Evolutionary conservation across 2,329 filamentous ascomycete genomes (phyloP).

Genomic region (Fusarium circinatum): DNA sequence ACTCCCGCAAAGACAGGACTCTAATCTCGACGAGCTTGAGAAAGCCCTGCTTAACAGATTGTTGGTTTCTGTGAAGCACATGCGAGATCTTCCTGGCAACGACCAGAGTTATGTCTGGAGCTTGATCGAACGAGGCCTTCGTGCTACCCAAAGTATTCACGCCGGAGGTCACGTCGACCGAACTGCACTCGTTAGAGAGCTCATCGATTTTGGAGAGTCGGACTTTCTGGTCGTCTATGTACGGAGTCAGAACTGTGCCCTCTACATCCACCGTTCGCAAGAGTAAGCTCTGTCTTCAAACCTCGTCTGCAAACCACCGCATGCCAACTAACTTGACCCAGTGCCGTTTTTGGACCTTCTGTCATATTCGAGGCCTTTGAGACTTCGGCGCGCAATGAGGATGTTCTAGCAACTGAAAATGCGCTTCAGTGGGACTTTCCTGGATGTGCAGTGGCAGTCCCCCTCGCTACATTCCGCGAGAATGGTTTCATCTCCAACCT

Average conservation of each 20-base stretch:
- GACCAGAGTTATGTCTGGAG: slow-evolving; percentile 26
- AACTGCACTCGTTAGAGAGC: slow-evolving; percentile 24
- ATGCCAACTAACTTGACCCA: slow-evolving; percentile 10
- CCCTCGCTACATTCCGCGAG: slow-evolving; percentile 45
- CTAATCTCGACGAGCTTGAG: slow-evolving; percentile 27
- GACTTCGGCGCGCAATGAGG: slow-evolving; percentile 62
- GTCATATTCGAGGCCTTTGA: slow-evolving; percentile 68
- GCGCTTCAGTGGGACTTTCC: slow-evolving; percentile 71
- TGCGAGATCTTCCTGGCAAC: slow-evolving; percentile 28
- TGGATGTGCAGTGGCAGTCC: slow-evolving; percentile 60
- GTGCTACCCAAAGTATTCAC: slow-evolving; percentile 33
- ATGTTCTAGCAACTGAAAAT: slow-evolving; percentile 61
- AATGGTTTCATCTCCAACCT: slow-evolving; percentile 49
- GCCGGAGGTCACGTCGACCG: slow-evolving; percentile 30
- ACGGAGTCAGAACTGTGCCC: slow-evolving; percentile 47
- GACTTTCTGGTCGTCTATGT: slow-evolving; percentile 38
- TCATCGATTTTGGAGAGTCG: slow-evolving; percentile 16
- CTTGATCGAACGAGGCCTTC: slow-evolving; percentile 29
- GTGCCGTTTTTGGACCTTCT: slow-evolving; percentile 38
- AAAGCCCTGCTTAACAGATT: slow-evolving; percentile 23
- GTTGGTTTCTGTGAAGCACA: slow-evolving; percentile 20
- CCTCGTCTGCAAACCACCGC: neutral
- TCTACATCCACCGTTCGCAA: slow-evolving; percentile 43
- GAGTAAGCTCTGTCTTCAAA: slow-evolving; percentile 40
- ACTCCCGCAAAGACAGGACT: slow-evolving; percentile 38